Evolutionary conservation across 768 basidiomycete genomes (phyloP).

Genomic region (Polyporus arcularius): DNA sequence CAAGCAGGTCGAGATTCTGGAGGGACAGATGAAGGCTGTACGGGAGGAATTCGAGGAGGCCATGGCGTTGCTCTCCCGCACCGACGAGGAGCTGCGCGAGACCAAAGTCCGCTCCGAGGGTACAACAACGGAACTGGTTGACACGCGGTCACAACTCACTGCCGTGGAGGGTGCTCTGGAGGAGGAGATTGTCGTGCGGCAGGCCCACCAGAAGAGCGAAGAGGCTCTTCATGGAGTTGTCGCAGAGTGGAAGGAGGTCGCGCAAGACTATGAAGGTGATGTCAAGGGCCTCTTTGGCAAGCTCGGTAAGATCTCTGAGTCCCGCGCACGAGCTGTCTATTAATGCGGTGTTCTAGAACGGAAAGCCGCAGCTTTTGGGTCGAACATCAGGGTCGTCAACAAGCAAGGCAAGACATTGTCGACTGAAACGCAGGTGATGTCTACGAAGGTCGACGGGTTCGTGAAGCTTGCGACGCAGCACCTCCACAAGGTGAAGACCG

Average conservation of each 20-base stretch:
- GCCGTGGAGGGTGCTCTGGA: constrained; percentile 62
- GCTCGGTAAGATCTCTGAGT: constrained; percentile 56
- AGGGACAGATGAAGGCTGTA: constrained; percentile 75
- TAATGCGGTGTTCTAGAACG: constrained; percentile 53
- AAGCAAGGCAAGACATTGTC: constrained; percentile 62
- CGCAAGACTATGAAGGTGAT: constrained; percentile 70
- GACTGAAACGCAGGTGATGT: constrained; percentile 52
- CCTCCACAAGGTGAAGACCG: constrained; percentile 52
- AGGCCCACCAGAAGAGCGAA: constrained; percentile 80
- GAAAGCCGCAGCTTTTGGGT: constrained; percentile 59
- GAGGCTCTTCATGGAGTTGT: constrained; percentile 71
- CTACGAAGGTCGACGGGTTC: constrained; percentile 62
- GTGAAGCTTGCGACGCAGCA: constrained; percentile 55
- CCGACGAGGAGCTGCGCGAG: constrained; percentile 73
- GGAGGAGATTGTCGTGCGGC: constrained; percentile 77
- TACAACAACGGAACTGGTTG: constrained; percentile 52
- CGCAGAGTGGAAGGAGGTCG: constrained; percentile 60
- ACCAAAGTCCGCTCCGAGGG: constrained; percentile 57
- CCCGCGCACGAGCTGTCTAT: background rate
- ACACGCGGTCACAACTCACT: constrained; percentile 59
- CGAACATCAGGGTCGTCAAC: constrained; percentile 67
- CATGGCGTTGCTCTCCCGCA: constrained; percentile 70
- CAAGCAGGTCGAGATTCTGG: constrained; percentile 81
- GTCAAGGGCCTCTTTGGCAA: constrained; percentile 76
- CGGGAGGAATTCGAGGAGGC: constrained; percentile 93